phyloP scores from a whole-genome alignment of 2,329 filamentous ascomycete genomes.

The Aspergillus aculeatinus region DNA sequence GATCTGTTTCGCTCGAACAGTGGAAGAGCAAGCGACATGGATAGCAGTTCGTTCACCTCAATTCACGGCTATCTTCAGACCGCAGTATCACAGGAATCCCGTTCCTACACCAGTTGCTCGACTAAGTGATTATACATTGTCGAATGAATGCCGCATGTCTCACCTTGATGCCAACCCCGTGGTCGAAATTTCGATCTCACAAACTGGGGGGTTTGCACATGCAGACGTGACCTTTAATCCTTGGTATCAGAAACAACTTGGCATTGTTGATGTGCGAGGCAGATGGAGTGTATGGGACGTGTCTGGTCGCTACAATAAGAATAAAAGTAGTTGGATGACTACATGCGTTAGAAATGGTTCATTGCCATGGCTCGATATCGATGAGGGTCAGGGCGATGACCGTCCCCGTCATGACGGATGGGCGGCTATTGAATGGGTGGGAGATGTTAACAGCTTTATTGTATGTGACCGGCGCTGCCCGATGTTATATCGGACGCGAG shows the following conservation, averaged over 20 bases:
- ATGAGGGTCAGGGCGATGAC: constrained; percentile 14
- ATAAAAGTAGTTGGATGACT: constrained; percentile 29
- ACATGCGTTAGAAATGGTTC: constrained; percentile 31
- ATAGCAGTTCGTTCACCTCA: constrained; percentile 52
- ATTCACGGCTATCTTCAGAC: constrained; percentile 51
- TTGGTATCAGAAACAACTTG: constrained; percentile 57
- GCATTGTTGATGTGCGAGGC: constrained; percentile 54
- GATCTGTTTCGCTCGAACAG: constrained; percentile 50
- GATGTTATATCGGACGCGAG: constrained; percentile 37
- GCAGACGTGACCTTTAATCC: constrained; percentile 61
- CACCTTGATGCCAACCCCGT: constrained; percentile 50
- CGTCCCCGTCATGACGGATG: constrained; percentile 43
- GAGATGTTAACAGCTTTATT: constrained; percentile 44
- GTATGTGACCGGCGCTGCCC: constrained; percentile 51
- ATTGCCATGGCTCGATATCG: constrained; percentile 25
- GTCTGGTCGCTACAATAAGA: constrained; percentile 31
- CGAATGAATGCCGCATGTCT: constrained; percentile 31
- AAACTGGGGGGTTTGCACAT: constrained; percentile 50
- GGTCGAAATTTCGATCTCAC: constrained; percentile 41
- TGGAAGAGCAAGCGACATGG: constrained; percentile 43
- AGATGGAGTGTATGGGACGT: constrained; percentile 55
- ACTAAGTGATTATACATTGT: constrained; percentile 13
- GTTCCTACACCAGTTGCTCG: constrained; percentile 22
- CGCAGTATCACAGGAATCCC: constrained; percentile 34
- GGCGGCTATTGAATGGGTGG: constrained; percentile 44